Percentiles rank a stretch among this genome's conserved stretches.
Evolutionary conservation across 305 asterid species (phyloP).

Genomic region (Ajuga reptans): DNA sequence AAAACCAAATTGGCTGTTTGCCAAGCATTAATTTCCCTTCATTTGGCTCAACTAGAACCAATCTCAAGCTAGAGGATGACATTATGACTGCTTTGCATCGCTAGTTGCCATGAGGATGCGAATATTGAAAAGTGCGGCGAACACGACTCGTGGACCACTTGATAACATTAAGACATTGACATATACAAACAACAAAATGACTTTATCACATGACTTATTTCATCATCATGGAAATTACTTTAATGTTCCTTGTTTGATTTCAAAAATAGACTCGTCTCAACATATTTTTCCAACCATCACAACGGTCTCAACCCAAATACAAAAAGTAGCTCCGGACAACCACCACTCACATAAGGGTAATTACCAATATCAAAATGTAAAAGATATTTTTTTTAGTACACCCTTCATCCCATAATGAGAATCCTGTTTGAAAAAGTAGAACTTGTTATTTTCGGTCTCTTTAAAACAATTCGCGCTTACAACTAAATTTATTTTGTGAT

Average conservation of each 20-base stretch:
- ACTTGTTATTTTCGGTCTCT: too few species aligned
- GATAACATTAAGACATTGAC: not conserved
- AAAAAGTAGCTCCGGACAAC: not conserved
- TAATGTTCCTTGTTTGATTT: not conserved
- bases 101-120: not conserved
- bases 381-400: too few species aligned
- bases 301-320: not conserved
- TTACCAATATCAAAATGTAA: not conserved
- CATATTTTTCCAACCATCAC: not conserved
- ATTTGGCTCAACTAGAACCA: not conserved
- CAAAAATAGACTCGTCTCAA: not conserved
- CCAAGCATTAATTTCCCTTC: not conserved
- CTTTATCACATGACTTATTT: not conserved
- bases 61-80: not conserved
- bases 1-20: not conserved
- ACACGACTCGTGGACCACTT: not conserved
- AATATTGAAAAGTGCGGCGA: not conserved
- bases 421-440: too few species aligned
- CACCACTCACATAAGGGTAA: not conserved
- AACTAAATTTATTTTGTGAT: too few species aligned
- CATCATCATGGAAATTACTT: not conserved
- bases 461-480: too few species aligned
- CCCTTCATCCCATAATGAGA: too few species aligned
- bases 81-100: not conserved
- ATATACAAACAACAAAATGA: not conserved